Percentiles rank a stretch among this genome's conserved stretches.
phyloP scores from a whole-genome alignment of 345 rosid genomes.

The Arabis hirsuta region DNA sequence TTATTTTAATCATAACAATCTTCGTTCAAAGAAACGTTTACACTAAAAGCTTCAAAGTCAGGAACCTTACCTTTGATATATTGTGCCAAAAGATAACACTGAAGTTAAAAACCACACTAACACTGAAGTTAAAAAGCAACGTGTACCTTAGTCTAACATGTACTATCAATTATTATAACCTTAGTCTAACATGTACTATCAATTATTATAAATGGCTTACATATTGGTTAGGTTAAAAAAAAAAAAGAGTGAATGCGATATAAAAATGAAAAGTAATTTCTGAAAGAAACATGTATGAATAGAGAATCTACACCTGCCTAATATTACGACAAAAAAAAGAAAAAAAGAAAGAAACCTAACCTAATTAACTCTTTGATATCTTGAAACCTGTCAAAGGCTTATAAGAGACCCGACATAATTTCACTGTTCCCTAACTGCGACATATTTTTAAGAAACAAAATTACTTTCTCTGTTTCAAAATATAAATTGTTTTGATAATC shows the following conservation, averaged over 20 bases:
- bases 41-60: not conserved
- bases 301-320: not conserved
- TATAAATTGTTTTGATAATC: too few species aligned
- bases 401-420: slow-evolving; percentile 15
- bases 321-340: not conserved
- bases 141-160: not conserved
- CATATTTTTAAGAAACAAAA: slow-evolving; percentile 12
- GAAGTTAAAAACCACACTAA: not conserved
- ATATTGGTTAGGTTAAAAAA: not conserved
- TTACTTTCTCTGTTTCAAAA: too few species aligned
- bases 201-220: not conserved
- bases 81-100: not conserved
- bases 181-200: not conserved
- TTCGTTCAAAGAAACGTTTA: not conserved
- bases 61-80: not conserved
- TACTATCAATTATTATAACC: not conserved
- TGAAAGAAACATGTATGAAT: not conserved
- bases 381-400: slow-evolving; percentile 18
- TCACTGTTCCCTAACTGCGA: slow-evolving; percentile 22
- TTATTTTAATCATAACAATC: not conserved
- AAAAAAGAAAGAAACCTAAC: not conserved
- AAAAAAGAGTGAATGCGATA: not conserved
- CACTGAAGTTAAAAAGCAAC: not conserved
- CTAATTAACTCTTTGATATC: slow-evolving; percentile 3
- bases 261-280: not conserved